Evolutionary conservation across 306 rosid species (phyloP), one percentile per base, ranked within the genome.

Genomic region (Fragaria iinumae): DNA sequence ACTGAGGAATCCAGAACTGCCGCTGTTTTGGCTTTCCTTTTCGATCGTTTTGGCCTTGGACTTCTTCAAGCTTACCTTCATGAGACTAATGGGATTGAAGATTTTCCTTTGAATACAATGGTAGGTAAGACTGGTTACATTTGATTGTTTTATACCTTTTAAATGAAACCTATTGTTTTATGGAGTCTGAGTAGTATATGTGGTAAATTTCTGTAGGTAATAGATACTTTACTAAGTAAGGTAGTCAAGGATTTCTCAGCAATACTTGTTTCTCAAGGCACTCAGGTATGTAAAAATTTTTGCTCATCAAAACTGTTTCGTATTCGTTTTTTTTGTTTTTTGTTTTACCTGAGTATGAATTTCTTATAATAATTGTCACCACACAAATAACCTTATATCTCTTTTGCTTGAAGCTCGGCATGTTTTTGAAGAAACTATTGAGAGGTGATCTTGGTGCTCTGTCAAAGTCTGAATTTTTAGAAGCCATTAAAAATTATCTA

Each of bases 241-340:
- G 89, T 92, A 38, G 90, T 89, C 71, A 88, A 84, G 78, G 95
- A 95, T 88, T 95, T 95, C 84, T 89, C 97, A 32, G 87, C 91
- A n/a, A 68, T 89, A 79, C 95, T 95, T 75, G 93, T 83, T 82
- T 92, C 97, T 70, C 98, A 90, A 89, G 93, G 96, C 83, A 89
- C 91, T 74, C 96, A 95, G 97, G 98, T 95, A 83, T 36, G 67
- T 80, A 56, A 36, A 64, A 25, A 10, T 2, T 38, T 69, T 84
- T 49, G 23, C 0, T n/a, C 3, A 4, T 20, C 36, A 53, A 20
- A 9, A 16, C 48, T 20, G 21, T 64, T 39, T 65, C 60, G 20
- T 39, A 20, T 63, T 48, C 25, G 25, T 25, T 25, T 25, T 72
- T 32, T 32, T 32, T 32, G 0, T 32, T 75, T 75, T 38, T 65